Conservation (phyloP, 192 early-diverging fungal genomes). For the Linnemannia hyalina region DNA sequence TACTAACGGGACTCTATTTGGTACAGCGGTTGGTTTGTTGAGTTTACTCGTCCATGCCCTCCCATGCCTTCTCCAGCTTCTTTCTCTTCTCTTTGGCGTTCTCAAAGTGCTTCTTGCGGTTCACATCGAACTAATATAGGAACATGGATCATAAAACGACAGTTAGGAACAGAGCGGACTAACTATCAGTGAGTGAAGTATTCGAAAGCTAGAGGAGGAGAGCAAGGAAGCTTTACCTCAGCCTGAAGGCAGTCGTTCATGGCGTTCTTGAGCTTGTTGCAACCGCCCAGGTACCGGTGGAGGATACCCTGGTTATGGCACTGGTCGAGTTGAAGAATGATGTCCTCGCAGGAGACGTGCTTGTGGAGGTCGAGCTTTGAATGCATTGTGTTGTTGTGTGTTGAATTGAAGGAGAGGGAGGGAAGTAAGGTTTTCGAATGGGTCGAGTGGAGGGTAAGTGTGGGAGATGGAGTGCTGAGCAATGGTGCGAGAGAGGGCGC, state of each 20-base stretch:
- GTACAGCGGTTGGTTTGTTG: not conserved
- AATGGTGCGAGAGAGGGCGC: not conserved
- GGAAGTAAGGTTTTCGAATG: not conserved
- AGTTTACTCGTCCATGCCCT: constrained; percentile 63
- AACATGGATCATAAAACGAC: not conserved
- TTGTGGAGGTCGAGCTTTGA: constrained; percentile 56
- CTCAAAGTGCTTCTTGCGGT: constrained; percentile 62
- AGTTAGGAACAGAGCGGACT: not conserved
- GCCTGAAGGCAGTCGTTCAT: constrained; percentile 66
- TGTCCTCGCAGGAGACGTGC: constrained; percentile 60
- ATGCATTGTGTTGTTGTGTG: constrained; percentile 31
- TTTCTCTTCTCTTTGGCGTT: constrained; percentile 59
- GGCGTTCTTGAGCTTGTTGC: constrained; percentile 63
- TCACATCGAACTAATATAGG: constrained; percentile 56
- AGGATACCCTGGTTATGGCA: constrained; percentile 65
- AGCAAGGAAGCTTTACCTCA: constrained; percentile 56
- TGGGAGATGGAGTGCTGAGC: not conserved
- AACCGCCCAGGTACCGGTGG: constrained; percentile 64
- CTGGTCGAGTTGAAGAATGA: constrained; percentile 66
- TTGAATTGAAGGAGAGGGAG: not conserved
- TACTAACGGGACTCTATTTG: not conserved
- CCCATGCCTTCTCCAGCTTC: constrained; percentile 63
- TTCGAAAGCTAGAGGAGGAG: not conserved
- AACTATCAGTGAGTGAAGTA: not conserved
- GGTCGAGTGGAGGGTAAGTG: not conserved